Base-by-base conservation (phyloP, 768 basidiomycete species). In the Mycena galopus region DNA sequence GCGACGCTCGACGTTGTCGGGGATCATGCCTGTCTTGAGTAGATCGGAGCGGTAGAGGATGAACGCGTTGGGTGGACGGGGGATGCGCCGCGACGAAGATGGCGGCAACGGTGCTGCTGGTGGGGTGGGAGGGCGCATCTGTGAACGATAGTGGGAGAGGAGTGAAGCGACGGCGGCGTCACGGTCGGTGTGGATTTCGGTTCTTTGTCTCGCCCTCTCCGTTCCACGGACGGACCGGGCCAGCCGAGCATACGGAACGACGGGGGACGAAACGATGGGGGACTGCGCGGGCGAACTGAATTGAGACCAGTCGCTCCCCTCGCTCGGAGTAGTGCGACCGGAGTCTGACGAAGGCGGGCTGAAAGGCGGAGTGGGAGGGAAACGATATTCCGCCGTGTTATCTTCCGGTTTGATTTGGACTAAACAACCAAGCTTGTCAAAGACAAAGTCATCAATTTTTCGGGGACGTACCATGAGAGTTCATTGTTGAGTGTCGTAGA, bases 61-160 rank as follows among this genome's bases (percentile, higher is more conserved):
- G 84, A 96, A 96, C 3, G 94, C 93, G 78, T 96, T 96, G 53
- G 93, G 88, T 4, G 95, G 94, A 35, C 94, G 90, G 33, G 91
- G 89, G 64, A 94, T 88, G 77, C 92, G 90, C 55, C 21, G 65
- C 37, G 72, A 42, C 42, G 65, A 67, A 59, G 68, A 61, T 16
- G 47, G 44, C n/a, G 47, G 19, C 44, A 47, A 47, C n/a, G 44
- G 27, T 6, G 50, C 44, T 4, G 59, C 44, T 4, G 59, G n/a
- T 12, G 32, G 71, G 35, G 57, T 59, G 42, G 58, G 67, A 57
- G 51, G 50, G 21, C 16, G 55, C 65, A 47, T 44, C 14, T 19
- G 59, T 30, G 67, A 37, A 23, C 70, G 69, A 39, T 74, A 62
- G 19, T 64, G 66, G 50, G 72, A 50, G n/a, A 64, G 21, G n/a